Base-by-base conservation (phyloP, 1,284 basidiomycete species). In the Ustilago xerochloae region DNA sequence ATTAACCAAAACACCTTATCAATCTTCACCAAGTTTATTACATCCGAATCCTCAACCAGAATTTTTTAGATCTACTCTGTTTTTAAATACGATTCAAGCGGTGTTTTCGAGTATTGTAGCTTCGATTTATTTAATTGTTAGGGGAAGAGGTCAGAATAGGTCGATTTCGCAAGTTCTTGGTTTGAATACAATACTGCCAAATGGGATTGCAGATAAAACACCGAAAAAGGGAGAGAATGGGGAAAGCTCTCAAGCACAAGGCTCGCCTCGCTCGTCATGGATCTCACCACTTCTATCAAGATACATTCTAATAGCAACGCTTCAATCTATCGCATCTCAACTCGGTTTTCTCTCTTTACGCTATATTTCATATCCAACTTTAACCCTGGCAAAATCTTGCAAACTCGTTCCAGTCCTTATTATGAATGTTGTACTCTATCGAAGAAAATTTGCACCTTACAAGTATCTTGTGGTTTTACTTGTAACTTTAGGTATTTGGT, bases 351-450 rank as follows among this genome's bases (percentile, higher is more conserved):
- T 94, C 29, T 91, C 94, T 6, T 90, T 99, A 45, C 90, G 92
- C 41, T 94, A 97, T 86, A 96, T 99, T 82, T 94, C 93, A 18
- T 99, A 98, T 87, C 97, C 97, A 28, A 94, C 96, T 16, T 94
- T 98, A 91, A 95, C 98, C 36, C 90, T 99, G 68, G 96, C 93
- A 66, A 99, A 99, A 85, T 97, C 94, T 0, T 99, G 96, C 89
- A 99, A 99, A 85, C 92, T 97, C 79, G 92, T 97, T 16, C 94
- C 94, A 4, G 94, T 97, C 66, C 92, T 97, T 89, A 87, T 96
- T 85, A 94, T 96, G 93, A 96, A 96, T 86, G 90, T 96, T 18
- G 53, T 87, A 16, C 80, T 88, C 28, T 85, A 85, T 65, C 75
- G 82, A 20, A 75, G 84, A 54, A 76, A 80, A 45, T 84, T 85